Percentiles rank a stretch among this genome's conserved stretches.
These are phyloP conservation scores for Ophiostoma novo-ulmi DNA, from an alignment of 2,329 filamentous ascomycete species.

Conservation along the genomic window DNA sequence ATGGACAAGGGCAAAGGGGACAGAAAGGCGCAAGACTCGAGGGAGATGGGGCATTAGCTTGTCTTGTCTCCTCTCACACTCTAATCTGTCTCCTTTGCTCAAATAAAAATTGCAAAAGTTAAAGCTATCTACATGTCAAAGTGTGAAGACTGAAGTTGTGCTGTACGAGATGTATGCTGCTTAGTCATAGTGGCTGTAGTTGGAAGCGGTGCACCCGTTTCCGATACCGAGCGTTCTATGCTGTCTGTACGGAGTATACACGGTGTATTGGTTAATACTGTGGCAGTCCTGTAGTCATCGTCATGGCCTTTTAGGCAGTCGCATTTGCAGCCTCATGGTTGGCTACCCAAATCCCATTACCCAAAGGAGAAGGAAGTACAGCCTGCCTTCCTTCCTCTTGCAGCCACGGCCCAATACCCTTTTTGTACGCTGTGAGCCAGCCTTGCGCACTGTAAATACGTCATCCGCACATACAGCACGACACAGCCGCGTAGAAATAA, in stretches of 20 bases:
- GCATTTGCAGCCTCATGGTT: background rate
- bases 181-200: background rate
- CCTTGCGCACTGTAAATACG: background rate
- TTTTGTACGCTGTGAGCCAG: background rate
- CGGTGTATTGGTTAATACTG: background rate
- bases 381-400: background rate
- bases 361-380: background rate
- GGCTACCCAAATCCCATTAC: background rate
- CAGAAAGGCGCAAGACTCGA: constrained; percentile 13
- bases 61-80: background rate
- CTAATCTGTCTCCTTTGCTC: background rate
- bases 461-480: background rate
- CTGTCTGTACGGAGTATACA: background rate
- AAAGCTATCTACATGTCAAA: background rate
- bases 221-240: background rate
- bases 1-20: background rate
- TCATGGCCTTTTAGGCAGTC: background rate
- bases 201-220: background rate
- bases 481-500: background rate
- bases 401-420: background rate
- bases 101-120: constrained; percentile 4
- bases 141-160: background rate
- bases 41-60: constrained; percentile 1
- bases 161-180: background rate
- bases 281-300: background rate